A percentile compares a stretch with the other conserved stretches of the same genome.
These are phyloP conservation scores for Gastrolobium bilobum DNA, from an alignment of 306 rosid genomes.

Conservation along the genomic window DNA sequence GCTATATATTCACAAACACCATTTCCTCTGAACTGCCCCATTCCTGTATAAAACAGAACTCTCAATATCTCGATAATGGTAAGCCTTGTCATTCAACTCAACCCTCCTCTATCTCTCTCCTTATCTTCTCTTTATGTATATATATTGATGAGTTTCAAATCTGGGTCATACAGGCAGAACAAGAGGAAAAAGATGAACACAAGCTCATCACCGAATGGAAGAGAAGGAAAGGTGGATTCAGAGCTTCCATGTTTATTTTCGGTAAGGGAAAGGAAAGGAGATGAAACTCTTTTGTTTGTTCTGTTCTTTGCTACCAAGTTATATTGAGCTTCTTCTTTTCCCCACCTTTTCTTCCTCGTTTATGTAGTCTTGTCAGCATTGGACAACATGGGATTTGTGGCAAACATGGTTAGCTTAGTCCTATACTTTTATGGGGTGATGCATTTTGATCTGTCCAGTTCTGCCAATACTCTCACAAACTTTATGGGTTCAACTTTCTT, in stretches of 20 bases:
- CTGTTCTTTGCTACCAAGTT: background rate
- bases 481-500: constrained; percentile 80
- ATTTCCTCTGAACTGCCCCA: constrained; percentile 44
- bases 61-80: constrained; percentile 52
- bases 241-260: constrained; percentile 74
- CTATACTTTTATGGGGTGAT: constrained; percentile 68
- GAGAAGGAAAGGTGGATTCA: constrained; percentile 74
- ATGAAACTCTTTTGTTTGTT: background rate
- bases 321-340: background rate
- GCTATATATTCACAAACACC: constrained; percentile 54
- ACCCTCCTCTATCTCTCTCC: constrained; percentile 11
- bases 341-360: background rate
- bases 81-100: constrained; percentile 35
- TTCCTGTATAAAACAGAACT: constrained; percentile 45
- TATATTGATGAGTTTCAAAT: constrained; percentile 47
- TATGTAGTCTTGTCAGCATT: constrained; percentile 68
- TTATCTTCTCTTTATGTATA: constrained; percentile 10
- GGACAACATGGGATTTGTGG: constrained; percentile 90
- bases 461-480: constrained; percentile 90
- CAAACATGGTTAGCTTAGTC: constrained; percentile 84
- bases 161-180: constrained; percentile 52
- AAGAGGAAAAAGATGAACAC: constrained; percentile 62
- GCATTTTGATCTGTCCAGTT: constrained; percentile 66
- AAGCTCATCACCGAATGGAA: constrained; percentile 46
- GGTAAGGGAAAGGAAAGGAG: constrained; percentile 51